These are phyloP conservation scores for Cercospora sesami DNA, from an alignment of 2,329 filamentous ascomycete genomes.

Conservation along the genomic window DNA sequence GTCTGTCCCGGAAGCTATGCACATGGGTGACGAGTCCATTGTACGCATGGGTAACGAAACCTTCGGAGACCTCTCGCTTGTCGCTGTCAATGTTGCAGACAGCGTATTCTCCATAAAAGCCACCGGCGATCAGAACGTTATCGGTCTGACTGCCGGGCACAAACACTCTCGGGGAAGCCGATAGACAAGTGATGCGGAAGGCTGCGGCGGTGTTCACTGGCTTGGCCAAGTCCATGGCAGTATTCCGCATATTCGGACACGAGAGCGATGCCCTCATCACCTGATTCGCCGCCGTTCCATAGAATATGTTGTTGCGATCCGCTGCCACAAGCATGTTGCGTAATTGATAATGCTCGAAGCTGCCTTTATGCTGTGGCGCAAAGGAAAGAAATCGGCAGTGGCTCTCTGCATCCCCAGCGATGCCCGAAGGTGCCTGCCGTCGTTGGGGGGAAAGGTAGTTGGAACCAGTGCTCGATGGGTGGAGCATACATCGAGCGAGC, in stretches of 20 bases:
- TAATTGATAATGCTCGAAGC: slow-evolving; percentile 60
- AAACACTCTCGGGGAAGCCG: slow-evolving; percentile 17
- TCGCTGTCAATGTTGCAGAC: slow-evolving; percentile 39
- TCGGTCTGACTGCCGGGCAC: neutral
- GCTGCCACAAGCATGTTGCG: slow-evolving; percentile 58
- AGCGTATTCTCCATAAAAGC: slow-evolving; percentile 60
- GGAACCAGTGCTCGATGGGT: slow-evolving; percentile 26
- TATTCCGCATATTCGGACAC: slow-evolving; percentile 43
- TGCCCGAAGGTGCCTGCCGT: neutral
- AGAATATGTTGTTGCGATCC: slow-evolving; percentile 57
- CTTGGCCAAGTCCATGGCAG: slow-evolving; percentile 51
- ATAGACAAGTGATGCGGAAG: slow-evolving; percentile 27
- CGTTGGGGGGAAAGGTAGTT: neutral
- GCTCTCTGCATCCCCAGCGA: slow-evolving; percentile 18
- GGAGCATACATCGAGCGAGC: slow-evolving; percentile 34
- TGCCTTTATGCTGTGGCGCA: slow-evolving; percentile 48
- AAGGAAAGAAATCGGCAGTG: slow-evolving; percentile 37
- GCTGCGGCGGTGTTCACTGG: slow-evolving; percentile 17
- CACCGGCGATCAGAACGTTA: slow-evolving; percentile 51
- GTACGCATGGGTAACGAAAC: slow-evolving; percentile 51
- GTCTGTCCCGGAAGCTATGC: slow-evolving; percentile 54
- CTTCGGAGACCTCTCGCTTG: slow-evolving; percentile 42
- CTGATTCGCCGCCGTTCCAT: slow-evolving; percentile 48
- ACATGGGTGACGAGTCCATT: slow-evolving; percentile 61
- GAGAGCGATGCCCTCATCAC: slow-evolving; percentile 54